Percentiles rank a stretch among this genome's conserved stretches.
Conservation (phyloP, 2,329 filamentous ascomycete genomes). For the Neurospora sp. region DNA sequence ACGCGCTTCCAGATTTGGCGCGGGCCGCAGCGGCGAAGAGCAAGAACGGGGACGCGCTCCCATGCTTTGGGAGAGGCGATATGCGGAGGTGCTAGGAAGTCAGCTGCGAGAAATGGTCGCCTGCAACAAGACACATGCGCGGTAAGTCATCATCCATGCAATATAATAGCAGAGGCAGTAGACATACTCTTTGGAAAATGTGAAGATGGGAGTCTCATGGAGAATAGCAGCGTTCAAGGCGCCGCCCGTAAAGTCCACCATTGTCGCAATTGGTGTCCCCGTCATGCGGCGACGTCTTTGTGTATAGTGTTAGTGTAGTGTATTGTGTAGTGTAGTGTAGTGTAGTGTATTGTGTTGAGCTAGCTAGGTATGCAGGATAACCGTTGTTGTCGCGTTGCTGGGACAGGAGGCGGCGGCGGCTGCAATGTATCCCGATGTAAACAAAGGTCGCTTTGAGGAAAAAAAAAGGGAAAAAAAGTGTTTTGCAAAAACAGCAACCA, state of each 20-base stretch:
- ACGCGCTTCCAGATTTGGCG: slow-evolving; percentile 25
- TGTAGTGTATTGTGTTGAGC: neutral
- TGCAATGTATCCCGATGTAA: neutral
- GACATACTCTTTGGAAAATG: neutral
- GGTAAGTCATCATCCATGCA: neutral
- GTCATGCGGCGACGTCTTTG: neutral
- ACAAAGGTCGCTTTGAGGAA: neutral
- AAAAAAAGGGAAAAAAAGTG: neutral
- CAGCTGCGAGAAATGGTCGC: neutral
- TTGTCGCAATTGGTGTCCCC: neutral
- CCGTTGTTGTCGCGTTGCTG: neutral
- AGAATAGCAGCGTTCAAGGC: neutral
- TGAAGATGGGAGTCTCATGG: neutral
- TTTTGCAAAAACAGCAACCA: neutral
- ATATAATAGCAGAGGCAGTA: neutral
- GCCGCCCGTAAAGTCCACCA: neutral
- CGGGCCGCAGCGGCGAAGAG: slow-evolving; percentile 12
- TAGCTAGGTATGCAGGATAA: neutral
- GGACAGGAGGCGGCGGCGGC: neutral
- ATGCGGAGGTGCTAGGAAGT: slow-evolving; percentile 14
- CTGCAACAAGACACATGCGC: neutral
- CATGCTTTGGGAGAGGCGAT: slow-evolving; percentile 19
- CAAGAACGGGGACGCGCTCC: slow-evolving; percentile 21
- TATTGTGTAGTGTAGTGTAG: neutral
- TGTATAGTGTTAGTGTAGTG: neutral